Evolutionary conservation across 2,329 filamentous ascomycete species (phyloP), one percentile per base, ranked within the genome.

Genomic region (Fusarium torreyae): DNA sequence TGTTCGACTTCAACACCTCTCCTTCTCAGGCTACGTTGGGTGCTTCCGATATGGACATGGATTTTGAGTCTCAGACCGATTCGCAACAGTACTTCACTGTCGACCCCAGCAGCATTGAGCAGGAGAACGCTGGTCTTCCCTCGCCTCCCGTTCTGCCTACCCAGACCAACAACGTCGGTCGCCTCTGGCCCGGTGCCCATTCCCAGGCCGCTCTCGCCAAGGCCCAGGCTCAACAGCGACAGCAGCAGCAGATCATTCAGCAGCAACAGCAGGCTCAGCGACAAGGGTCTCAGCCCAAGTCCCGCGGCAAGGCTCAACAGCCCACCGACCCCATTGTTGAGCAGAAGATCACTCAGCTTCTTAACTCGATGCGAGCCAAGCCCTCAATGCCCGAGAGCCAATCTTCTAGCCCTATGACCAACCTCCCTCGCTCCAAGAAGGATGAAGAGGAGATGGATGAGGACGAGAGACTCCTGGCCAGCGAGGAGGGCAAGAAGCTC

Each of bases 361-460:
- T 98, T 34, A 94, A 95, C 82, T 94, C 94, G 55, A 97, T 98
- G 91, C 90, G 94, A 73, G 89, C 93, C 71, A 94, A 92, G 80
- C 84, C 88, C 15, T 81, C 84, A 8, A 83, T 85, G 6, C 80
- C 83, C 17, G 86, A 88, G 15, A 81, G 83, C 26, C 65, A 76
- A 33, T 60, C 67, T 24, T 68, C 75, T 31, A 84, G 88, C 49
- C 84, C 87, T 26, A 79, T 90, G n/a, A 85, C 89, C 57, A 91
- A 93, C 77, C 87, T 94, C 73, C 85, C 91, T 50, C 91, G 91
- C 68, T 82, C 88, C 68, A 94, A 91, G 86, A 98, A 98, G 86
- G 94, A 98, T 44, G 94, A 98, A 75, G 94, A 98, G 66, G 95
- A 98, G 54, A 98, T 99, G 95, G 96, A 99, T 74, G 95, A 98